Evolutionary conservation across 2,329 filamentous ascomycete species (phyloP), one percentile per base, ranked within the genome.

Genomic region (Xenosphaeropsis pyriputrescens): DNA sequence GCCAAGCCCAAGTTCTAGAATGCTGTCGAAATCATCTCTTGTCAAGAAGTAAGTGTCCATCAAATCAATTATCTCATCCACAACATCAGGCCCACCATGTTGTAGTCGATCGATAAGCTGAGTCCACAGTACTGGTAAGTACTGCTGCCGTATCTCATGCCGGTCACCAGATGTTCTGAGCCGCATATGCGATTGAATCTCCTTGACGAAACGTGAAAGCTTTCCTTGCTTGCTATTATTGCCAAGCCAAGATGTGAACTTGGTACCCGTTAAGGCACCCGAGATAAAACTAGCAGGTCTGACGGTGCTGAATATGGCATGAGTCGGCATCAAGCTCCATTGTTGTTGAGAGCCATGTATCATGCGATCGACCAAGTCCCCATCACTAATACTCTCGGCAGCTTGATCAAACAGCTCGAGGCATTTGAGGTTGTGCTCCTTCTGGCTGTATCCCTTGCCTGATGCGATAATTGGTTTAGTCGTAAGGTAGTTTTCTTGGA

Each of bases 41-140:
- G 91, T 96, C 40, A 98, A 66, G 58, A 80, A 98, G 60, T 98
- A 98, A 54, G 80, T 86, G 54, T 98, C 91, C 91, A 98, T 96
- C 38, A 95, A 68, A 38, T 91, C 75, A 51, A 98, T 98, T 38
- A 95, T 79, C 2, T 83, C 79, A 1, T 73, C 69, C 4, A 95
- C 80, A 6, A 72, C 72, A 1, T 93, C 86, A 51, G 85, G 91
- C 49, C 91, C 91, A 40, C 93, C 79, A 0, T 64, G 57, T 49
- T 85, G 72, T 38, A 98, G 64, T 41, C 75, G 71, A 49, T 81
- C 77, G 46, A 94, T 69, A 16, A 89, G 68, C 51, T 79, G 75
- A 34, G 81, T 72, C 85, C 89, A 96, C 1, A 98, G 67, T 1
- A 88, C 64, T 1, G 91, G 91, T 47, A 98, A 61, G 50, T 98